Base-by-base conservation (phyloP, 23 red algal genomes). In the Gracilaria gracilis region DNA sequence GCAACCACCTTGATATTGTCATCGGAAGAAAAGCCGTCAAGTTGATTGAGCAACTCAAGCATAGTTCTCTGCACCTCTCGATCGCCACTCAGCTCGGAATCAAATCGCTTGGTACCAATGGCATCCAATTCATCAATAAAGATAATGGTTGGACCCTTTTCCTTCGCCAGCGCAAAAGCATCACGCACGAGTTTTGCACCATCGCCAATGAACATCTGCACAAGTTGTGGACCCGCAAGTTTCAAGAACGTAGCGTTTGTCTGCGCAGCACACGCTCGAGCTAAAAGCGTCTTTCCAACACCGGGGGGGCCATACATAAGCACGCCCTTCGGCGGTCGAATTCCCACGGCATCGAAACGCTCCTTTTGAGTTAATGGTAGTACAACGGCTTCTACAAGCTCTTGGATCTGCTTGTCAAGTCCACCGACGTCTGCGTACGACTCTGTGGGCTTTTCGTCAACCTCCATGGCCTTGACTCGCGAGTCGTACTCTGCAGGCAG, bases 51-150 rank as follows among this genome's bases (percentile, higher is more conserved):
- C 84, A 99, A 70, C 91, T 99, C 97, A 54, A 99, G 90, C 97
- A 99, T 99, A 11, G 97, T 99, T 31, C 97, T 80, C 65, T 99
- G 97, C 24, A 95, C 94, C 75, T 99, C 97, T 53, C 94, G 89
- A 89, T 99, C 97, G 21, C 97, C 97, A 76, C 93, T 96, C 51
- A 94, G 65, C 38, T 99, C 97, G 12, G 97, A 99, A 61, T 99
- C 97, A 81, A 99, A 99, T 21, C 97, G 90, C 79, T 99, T 99
- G n/a, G 97, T 96, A 66, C 97, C 97, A 69, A 99, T 92, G 0
- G 97, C 97, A 89, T 99, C 97, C 91, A 99, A 79, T 53, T 99
- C 97, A 84, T 99, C 97, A 67, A 99, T 99, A 94, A 99, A 99
- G 70, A 99, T 96, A 85, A 99, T 96, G 8, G 97, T 96, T 15